phyloP scores from a whole-genome alignment of 495 filamentous ascomycete genomes.

The Chaetomidium leptoderma region DNA sequence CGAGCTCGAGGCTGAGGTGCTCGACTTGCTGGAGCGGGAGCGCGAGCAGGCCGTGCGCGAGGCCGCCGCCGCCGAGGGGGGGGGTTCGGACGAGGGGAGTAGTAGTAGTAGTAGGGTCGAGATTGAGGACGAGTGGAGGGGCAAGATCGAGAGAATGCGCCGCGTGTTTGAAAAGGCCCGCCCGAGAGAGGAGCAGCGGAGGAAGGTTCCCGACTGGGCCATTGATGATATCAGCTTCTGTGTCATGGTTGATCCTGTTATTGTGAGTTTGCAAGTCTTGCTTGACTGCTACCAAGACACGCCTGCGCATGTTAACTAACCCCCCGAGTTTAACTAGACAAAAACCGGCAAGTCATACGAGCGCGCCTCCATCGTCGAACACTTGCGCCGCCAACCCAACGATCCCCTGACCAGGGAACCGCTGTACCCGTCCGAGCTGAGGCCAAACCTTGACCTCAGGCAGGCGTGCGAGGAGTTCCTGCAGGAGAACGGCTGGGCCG shows the following conservation, averaged over 20 bases:
- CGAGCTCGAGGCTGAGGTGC: constrained; percentile 55
- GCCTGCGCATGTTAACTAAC: no score
- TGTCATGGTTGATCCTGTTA: constrained; percentile 89
- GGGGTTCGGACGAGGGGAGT: constrained; percentile 42
- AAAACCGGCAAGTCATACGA: constrained; percentile 88
- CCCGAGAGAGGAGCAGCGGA: constrained; percentile 44
- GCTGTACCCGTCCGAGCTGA: constrained; percentile 63
- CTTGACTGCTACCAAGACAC: no score
- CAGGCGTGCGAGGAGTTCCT: constrained; percentile 81
- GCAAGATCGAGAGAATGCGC: constrained; percentile 57
- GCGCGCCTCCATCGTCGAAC: constrained; percentile 78
- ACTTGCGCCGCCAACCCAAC: constrained; percentile 65
- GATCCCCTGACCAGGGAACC: constrained; percentile 83
- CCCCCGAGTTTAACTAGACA: no score
- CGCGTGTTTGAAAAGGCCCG: constrained; percentile 59
- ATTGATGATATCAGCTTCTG: constrained; percentile 87
- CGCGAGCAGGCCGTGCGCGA: constrained; percentile 27
- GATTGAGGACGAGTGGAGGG: constrained; percentile 51
- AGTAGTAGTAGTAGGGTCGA: no score
- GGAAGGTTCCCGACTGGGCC: constrained; percentile 78
- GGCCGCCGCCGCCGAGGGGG: constrained; percentile 7
- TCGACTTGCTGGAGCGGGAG: constrained; percentile 37
- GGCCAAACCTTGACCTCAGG: constrained; percentile 79
- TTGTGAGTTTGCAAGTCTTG: constrained; percentile 51
- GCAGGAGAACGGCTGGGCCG: constrained; percentile 86